A percentile compares a stretch with the other conserved stretches of the same genome.
Evolutionary conservation across 2,329 filamentous ascomycete species (phyloP).

Genomic region (Ceratocystis destructans): DNA sequence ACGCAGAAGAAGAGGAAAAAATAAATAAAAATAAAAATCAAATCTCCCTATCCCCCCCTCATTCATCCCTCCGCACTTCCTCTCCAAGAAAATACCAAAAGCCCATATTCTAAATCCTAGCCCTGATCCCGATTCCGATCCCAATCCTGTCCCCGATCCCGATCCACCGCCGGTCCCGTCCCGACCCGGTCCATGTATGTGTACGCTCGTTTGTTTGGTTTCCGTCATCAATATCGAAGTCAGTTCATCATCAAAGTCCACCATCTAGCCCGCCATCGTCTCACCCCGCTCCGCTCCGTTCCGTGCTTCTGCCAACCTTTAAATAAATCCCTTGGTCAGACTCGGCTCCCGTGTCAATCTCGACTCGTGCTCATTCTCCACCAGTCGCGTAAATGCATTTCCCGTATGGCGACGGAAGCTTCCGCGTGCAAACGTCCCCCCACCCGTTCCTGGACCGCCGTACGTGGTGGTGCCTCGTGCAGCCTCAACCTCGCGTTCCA

Average conservation of each 20-base stretch:
- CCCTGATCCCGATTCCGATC: background rate
- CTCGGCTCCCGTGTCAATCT: constrained; percentile 50
- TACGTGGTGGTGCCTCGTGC: constrained; percentile 51
- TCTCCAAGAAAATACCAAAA: too few species aligned
- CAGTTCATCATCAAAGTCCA: background rate
- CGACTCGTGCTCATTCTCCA: constrained; percentile 36
- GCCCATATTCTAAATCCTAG: background rate
- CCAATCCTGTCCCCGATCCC: background rate
- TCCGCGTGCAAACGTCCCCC: constrained; percentile 31
- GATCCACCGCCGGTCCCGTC: background rate
- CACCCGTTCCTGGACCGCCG: constrained; percentile 24
- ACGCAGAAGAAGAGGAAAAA: background rate
- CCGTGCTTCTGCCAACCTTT: constrained; percentile 18
- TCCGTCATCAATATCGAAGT: background rate
- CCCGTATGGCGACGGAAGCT: constrained; percentile 32
- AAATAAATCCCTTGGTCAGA: constrained; percentile 68
- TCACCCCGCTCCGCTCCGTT: background rate
- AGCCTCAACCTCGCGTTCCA: constrained; percentile 80
- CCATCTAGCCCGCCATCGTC: background rate
- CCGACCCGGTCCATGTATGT: background rate
- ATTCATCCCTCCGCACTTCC: too few species aligned
- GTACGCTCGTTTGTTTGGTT: background rate
- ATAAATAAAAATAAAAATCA: background rate
- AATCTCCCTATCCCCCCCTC: background rate
- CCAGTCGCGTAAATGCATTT: constrained; percentile 26